Conservation (phyloP, 2,329 filamentous ascomycete species). For the Thermothelomyces thermophilus region DNA sequence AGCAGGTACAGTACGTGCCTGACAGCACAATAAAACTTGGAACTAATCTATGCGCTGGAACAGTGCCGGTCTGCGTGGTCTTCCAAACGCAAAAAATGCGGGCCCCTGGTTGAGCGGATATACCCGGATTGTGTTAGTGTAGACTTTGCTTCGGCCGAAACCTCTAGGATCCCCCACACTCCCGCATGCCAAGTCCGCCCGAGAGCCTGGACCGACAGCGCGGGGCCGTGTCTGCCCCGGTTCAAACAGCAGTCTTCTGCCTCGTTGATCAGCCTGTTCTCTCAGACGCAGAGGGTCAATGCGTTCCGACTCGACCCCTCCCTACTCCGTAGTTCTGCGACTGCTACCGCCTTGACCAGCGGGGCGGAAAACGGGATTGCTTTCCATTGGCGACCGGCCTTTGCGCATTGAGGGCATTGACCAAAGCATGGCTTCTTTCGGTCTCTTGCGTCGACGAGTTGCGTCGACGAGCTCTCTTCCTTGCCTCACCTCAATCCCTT, state of each 20-base stretch:
- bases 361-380: conserved; percentile 2
- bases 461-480: conserved; percentile 1
- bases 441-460: neutral
- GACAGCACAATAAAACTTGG: too few species aligned
- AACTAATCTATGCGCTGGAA: neutral
- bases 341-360: conserved; percentile 3
- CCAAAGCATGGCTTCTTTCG: conserved; percentile 8
- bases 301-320: conserved; percentile 11
- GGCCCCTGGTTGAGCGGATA: neutral
- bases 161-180: neutral
- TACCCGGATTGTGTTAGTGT: too few species aligned
- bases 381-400: neutral
- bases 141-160: neutral
- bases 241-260: conserved; percentile 20
- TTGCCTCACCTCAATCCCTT: conserved; percentile 11
- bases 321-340: conserved; percentile 1
- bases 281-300: conserved; percentile 19
- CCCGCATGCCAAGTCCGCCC: conserved; percentile 16
- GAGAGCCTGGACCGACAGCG: conserved; percentile 17
- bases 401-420: conserved; percentile 20
- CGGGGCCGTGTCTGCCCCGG: conserved; percentile 17
- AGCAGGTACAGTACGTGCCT: too few species aligned
- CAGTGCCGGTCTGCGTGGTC: neutral
- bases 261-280: conserved; percentile 21
- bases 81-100: neutral